These are phyloP conservation scores for Colletotrichum phormii DNA, from an alignment of 2,329 filamentous ascomycete species.

Conservation along the genomic window DNA sequence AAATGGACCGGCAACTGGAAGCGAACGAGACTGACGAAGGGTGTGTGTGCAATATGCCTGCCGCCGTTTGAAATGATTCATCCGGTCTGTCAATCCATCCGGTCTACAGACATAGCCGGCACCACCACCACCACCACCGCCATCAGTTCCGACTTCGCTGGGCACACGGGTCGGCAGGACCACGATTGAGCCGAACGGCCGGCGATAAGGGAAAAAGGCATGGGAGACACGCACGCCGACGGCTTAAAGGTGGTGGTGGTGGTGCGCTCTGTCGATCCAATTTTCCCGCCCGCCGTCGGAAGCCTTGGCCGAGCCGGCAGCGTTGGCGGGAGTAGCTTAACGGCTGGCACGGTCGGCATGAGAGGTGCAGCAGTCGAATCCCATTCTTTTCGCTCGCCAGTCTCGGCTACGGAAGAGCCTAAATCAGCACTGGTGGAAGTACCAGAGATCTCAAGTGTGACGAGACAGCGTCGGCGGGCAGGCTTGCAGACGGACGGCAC, in stretches of 20 bases:
- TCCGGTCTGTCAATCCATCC: background rate
- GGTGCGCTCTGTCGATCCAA: background rate
- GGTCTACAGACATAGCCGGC: background rate
- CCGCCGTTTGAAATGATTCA: constrained; percentile 2
- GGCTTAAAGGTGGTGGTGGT: background rate
- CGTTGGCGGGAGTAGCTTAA: background rate
- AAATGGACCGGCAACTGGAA: background rate
- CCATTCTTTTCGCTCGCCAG: constrained; percentile 23
- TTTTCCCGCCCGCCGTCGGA: constrained; percentile 9
- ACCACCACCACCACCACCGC: background rate
- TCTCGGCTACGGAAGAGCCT: constrained; percentile 15
- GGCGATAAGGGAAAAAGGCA: background rate
- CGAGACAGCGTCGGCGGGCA: background rate
- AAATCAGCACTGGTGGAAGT: background rate
- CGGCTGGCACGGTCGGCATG: background rate
- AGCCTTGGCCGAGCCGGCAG: constrained; percentile 18
- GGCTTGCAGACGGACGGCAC: background rate
- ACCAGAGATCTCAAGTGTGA: no score
- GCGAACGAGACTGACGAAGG: constrained; percentile 14
- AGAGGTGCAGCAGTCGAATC: no score
- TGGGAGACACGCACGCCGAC: background rate
- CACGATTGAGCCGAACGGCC: background rate
- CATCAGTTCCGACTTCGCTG: constrained; percentile 26
- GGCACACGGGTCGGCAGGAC: background rate
- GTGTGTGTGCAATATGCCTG: background rate